Percentiles rank a stretch among this genome's conserved stretches.
Evolutionary conservation across 23 red algal species (phyloP).

Genomic region (Cyanidium caldarium): DNA sequence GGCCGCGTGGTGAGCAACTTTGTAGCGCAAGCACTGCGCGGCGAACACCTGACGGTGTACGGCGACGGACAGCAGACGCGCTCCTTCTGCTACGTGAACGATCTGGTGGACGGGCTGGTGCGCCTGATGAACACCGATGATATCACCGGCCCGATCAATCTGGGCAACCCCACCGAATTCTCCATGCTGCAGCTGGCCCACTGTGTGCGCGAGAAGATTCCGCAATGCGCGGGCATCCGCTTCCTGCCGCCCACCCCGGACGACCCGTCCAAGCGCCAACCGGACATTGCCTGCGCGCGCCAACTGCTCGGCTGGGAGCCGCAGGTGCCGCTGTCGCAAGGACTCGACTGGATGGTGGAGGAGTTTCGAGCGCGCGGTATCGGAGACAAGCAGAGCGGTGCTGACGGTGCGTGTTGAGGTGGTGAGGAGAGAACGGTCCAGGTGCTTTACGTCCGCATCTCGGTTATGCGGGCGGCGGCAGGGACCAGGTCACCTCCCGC

Average conservation of each 20-base stretch:
- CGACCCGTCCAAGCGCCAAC: conserved; percentile 87
- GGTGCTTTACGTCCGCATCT: too few relatives aligned
- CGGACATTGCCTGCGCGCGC: conserved; percentile 77
- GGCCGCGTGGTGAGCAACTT: conserved; percentile 96
- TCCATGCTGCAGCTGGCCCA: conserved; percentile 77
- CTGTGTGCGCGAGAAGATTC: conserved; percentile 41
- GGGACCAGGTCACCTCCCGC: too few relatives aligned
- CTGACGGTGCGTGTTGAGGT: too few relatives aligned
- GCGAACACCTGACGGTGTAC: conserved; percentile 84
- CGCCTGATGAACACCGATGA: conserved; percentile 76
- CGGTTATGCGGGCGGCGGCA: too few relatives aligned
- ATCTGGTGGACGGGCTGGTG: conserved; percentile 91
- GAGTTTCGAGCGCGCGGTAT: conserved; percentile 51
- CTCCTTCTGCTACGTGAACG: conserved; percentile 81
- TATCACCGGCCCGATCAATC: conserved; percentile 59
- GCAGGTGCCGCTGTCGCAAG: conserved; percentile 54
- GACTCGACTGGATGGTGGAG: conserved; percentile 72
- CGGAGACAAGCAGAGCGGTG: too few relatives aligned
- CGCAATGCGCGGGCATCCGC: conserved; percentile 37
- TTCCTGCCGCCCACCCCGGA: conserved; percentile 81
- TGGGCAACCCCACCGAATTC: conserved; percentile 93
- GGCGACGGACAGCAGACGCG: conserved; percentile 93
- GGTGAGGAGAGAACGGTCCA: too few relatives aligned
- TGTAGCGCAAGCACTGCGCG: conserved; percentile 81
- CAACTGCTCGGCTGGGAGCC: conserved; percentile 64